A percentile compares a stretch with the other conserved stretches of the same genome.
Conservation (phyloP, 805 yeast species). For the Starmerella stigmatis region DNA sequence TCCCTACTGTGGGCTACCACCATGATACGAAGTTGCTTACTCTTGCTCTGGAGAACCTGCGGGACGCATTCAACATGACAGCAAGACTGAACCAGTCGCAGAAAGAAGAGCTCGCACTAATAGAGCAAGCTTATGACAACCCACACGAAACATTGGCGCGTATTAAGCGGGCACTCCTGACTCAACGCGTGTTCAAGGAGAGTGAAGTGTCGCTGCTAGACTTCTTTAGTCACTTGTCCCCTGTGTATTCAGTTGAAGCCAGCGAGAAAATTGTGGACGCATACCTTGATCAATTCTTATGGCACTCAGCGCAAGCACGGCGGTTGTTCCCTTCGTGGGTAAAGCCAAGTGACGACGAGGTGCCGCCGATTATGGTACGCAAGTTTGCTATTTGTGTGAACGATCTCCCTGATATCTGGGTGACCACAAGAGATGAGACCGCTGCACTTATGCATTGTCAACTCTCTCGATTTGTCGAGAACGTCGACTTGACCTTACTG, state of each 20-base stretch:
- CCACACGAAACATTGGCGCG: constrained; percentile 88
- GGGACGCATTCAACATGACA: constrained; percentile 60
- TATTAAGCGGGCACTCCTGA: constrained; percentile 66
- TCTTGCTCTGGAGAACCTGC: constrained; percentile 77
- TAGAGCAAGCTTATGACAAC: constrained; percentile 93
- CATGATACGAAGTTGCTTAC: constrained; percentile 87
- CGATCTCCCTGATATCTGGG: constrained; percentile 71
- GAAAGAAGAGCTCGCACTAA: constrained; percentile 82
- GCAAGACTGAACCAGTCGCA: constrained; percentile 75
- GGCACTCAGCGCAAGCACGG: constrained; percentile 90
- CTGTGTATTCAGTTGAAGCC: constrained; percentile 83
- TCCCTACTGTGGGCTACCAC: constrained; percentile 84
- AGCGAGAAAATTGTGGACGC: constrained; percentile 94
- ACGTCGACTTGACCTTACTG: constrained; percentile 75
- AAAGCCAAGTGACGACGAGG: constrained; percentile 87
- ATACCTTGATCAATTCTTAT: constrained; percentile 83
- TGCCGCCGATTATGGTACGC: constrained; percentile 82
- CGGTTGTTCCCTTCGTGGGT: constrained; percentile 90
- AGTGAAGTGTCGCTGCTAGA: constrained; percentile 84
- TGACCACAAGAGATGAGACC: constrained; percentile 57
- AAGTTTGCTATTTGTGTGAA: constrained; percentile 92
- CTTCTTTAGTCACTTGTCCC: constrained; percentile 68
- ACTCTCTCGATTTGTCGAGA: constrained; percentile 63
- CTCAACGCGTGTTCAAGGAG: constrained; percentile 89
- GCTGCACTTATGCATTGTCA: constrained; percentile 77